Conservation (phyloP, 2,329 filamentous ascomycete species). For the Thielaviopsis musarum region DNA sequence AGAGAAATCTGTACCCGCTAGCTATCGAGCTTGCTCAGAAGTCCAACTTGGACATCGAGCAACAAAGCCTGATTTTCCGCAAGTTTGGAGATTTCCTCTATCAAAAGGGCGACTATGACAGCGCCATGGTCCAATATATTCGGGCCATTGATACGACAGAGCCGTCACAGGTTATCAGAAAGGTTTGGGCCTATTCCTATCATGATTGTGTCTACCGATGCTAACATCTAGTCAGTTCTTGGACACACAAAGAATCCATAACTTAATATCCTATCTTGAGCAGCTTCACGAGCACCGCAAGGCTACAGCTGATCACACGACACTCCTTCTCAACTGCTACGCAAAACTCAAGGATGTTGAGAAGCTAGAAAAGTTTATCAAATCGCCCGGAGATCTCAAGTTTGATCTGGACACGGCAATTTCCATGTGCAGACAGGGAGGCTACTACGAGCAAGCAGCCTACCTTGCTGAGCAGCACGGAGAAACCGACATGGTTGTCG, state of each 20-base stretch:
- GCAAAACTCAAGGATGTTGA: constrained; percentile 94
- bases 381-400: constrained; percentile 81
- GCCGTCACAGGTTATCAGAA: constrained; percentile 88
- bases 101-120: constrained; percentile 89
- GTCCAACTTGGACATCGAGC: constrained; percentile 57
- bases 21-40: constrained; percentile 90
- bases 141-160: constrained; percentile 92
- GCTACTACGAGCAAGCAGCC: constrained; percentile 91
- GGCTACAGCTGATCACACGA: constrained; percentile 90
- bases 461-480: constrained; percentile 89
- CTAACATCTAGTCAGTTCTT: constrained; percentile 47
- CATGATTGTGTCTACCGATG: background rate
- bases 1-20: constrained; percentile 78
- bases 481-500: constrained; percentile 84
- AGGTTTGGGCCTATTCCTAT: constrained; percentile 30
- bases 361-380: constrained; percentile 93
- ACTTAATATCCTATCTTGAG: constrained; percentile 91
- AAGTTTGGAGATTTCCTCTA: constrained; percentile 91
- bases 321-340: constrained; percentile 87
- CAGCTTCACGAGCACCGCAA: constrained; percentile 88
- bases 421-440: constrained; percentile 89
- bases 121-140: constrained; percentile 97
- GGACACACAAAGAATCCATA: constrained; percentile 93
- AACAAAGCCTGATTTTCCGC: constrained; percentile 83
- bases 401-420: constrained; percentile 97